These are phyloP conservation scores for Eruca vesicaria DNA, from an alignment of 441 rosid genomes.

Conservation along the genomic window DNA sequence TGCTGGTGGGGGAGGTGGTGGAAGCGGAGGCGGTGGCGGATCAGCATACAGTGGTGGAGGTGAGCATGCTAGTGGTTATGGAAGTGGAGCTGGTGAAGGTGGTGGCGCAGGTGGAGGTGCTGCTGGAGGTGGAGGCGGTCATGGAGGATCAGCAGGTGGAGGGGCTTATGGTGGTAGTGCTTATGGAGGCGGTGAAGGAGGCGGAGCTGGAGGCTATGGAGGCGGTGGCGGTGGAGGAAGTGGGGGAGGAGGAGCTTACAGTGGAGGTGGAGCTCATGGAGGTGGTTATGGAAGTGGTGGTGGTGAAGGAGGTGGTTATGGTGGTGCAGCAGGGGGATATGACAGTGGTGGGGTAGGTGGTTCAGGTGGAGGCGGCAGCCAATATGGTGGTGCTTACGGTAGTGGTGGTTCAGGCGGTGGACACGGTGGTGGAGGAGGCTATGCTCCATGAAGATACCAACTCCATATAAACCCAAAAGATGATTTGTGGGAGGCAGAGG, in stretches of 20 bases:
- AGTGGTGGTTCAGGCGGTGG: conserved; percentile 44
- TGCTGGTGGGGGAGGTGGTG: conserved; percentile 43
- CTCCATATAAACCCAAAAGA: background rate
- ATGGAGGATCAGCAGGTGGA: conserved; percentile 35
- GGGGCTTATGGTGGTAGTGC: no score
- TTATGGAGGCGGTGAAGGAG: conserved; percentile 44
- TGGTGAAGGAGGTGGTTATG: conserved; percentile 36
- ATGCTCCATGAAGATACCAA: conserved; percentile 32
- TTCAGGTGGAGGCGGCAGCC: conserved; percentile 39
- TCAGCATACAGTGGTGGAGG: conserved; percentile 46
- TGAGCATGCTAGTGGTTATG: conserved; percentile 45
- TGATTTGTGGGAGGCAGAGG: conserved; percentile 4
- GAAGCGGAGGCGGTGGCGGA: conserved; percentile 37
- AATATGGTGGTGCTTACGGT: conserved; percentile 37
- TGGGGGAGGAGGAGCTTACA: conserved; percentile 39
- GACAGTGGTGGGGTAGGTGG: conserved; percentile 41
- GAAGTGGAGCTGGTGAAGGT: no score
- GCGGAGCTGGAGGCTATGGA: conserved; percentile 44
- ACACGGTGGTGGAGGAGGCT: conserved; percentile 38
- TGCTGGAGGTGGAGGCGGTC: conserved; percentile 38
- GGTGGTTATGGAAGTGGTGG: no score
- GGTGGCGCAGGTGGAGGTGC: no score
- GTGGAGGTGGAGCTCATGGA: conserved; percentile 39
- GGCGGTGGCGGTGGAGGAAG: conserved; percentile 50
- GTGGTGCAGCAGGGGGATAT: conserved; percentile 35